Evolutionary conservation across 441 rosid species (phyloP).

Genomic region (Adansonia grandidieri): DNA sequence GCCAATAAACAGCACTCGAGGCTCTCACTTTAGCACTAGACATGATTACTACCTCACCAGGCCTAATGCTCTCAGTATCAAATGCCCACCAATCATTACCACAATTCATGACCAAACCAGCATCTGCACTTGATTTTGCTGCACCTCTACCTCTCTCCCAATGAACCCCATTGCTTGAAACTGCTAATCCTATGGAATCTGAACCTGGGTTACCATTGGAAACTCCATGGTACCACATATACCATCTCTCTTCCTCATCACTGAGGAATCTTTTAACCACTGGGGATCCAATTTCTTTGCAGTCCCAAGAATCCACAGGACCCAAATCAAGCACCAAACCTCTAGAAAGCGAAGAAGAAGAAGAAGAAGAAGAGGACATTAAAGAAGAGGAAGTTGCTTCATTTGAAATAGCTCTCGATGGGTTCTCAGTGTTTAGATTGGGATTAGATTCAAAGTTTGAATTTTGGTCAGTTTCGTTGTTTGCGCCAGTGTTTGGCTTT

Average conservation of each 20-base stretch:
- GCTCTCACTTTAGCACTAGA: slow-evolving; percentile 63
- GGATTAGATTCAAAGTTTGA: slow-evolving; percentile 31
- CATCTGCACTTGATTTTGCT: slow-evolving; percentile 52
- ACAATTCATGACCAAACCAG: slow-evolving; percentile 65
- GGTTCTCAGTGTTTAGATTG: slow-evolving; percentile 21
- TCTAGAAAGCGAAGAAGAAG: slow-evolving; percentile 27
- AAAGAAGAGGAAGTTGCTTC: slow-evolving; percentile 29
- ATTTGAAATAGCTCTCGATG: slow-evolving; percentile 23
- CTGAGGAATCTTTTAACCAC: slow-evolving; percentile 76
- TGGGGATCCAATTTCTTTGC: slow-evolving; percentile 56
- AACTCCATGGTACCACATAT: slow-evolving; percentile 82
- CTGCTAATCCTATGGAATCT: slow-evolving; percentile 67
- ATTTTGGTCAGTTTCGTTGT: slow-evolving; percentile 36
- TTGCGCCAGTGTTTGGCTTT: slow-evolving; percentile 43
- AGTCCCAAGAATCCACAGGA: slow-evolving; percentile 50
- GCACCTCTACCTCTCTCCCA: slow-evolving; percentile 66
- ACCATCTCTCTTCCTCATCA: slow-evolving; percentile 86
- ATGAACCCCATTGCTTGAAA: slow-evolving; percentile 75
- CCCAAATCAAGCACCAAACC: slow-evolving; percentile 63
- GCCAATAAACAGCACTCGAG: slow-evolving; percentile 72
- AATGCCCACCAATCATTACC: slow-evolving; percentile 86
- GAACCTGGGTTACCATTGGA: slow-evolving; percentile 37
- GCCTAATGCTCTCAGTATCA: slow-evolving; percentile 64
- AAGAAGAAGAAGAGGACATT: slow-evolving; percentile 20
- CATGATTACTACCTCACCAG: slow-evolving; percentile 71